Evolutionary conservation across 129 eudicot species (phyloP), one percentile per base, ranked within the genome.

Genomic region (Artemisia tridentata): DNA sequence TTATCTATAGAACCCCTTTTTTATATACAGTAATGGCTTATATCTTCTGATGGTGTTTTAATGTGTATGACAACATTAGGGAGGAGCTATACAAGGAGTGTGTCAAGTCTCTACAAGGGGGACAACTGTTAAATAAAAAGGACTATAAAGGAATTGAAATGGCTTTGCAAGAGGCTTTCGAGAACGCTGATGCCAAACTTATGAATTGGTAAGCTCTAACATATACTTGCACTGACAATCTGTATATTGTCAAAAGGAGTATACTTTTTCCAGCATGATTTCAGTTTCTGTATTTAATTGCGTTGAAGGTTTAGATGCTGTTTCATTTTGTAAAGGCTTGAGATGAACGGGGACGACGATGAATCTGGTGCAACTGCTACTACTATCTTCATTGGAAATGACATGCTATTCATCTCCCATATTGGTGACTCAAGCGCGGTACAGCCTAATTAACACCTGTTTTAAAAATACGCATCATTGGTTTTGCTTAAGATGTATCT

Each of bases 341-440:
- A 87, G 70, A 67, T 18, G 72, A 87, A 53, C 54, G 86, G 71
- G 71, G 82, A 80, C 83, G 97, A 80, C 25, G 88, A 66, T 46
- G 97, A 90, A 72, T 93, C 99, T 82, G 99, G 99, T 71, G 65
- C 99, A 11, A 93, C 99, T 12, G 99, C 97, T 48, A 93, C 99
- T 21, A 86, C 85, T 71, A 52, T 90, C 74, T 79, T 90, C 72
- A 3, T 90, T 62, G 84, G 85, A 68, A 85, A 86, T 17, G 84
- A 93, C 67, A 75, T 65, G 79, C 75, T 90, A 11, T 79, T 80
- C 80, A 79, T 93, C 78, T 81, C 99, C 27, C 99, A 93, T 74
- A 87, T 93, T 77, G 99, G 99, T 61, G 99, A 93, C 83, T 93
- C 99, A 14, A 80, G 84, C 58, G 85, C 89, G 83, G 99, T 93